phyloP scores from a whole-genome alignment of 345 rosid genomes.

The Clarkia xantiana region DNA sequence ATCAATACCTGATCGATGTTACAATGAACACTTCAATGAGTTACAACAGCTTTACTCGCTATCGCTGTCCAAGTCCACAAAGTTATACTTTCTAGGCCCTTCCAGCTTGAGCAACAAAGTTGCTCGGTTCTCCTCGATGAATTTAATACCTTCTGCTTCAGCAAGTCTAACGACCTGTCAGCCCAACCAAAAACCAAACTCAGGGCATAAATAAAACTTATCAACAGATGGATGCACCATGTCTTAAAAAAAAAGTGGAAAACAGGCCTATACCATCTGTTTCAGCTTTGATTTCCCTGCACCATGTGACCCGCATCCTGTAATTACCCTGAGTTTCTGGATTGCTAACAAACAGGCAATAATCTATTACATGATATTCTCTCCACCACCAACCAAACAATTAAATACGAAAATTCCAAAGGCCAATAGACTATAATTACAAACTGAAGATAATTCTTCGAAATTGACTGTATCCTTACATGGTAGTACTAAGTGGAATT shows the following conservation, averaged over 20 bases:
- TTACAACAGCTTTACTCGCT: constrained; percentile 14
- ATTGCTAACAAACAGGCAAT: constrained; percentile 26
- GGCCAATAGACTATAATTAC: neutral
- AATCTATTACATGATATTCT: neutral
- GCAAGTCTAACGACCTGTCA: constrained; percentile 19
- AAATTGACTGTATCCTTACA: constrained; percentile 36
- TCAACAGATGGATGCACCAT: neutral
- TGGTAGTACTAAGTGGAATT: constrained; percentile 54
- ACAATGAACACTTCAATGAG: no score
- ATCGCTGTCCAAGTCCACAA: constrained; percentile 52
- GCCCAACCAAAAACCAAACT: neutral
- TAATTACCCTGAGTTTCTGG: constrained; percentile 74
- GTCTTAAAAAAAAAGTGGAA: neutral
- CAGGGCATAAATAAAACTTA: neutral
- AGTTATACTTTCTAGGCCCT: constrained; percentile 48
- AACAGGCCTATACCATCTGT: constrained; percentile 47
- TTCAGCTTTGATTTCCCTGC: constrained; percentile 75
- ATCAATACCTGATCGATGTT: neutral
- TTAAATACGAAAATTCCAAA: neutral
- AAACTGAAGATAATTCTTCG: neutral
- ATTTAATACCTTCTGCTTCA: constrained; percentile 46
- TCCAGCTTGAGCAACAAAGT: constrained; percentile 51
- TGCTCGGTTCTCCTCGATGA: constrained; percentile 73
- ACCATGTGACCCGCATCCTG: constrained; percentile 82
- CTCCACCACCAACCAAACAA: neutral